Conservation (phyloP, 2,329 filamentous ascomycete species). For the Trichoderma koningii region DNA sequence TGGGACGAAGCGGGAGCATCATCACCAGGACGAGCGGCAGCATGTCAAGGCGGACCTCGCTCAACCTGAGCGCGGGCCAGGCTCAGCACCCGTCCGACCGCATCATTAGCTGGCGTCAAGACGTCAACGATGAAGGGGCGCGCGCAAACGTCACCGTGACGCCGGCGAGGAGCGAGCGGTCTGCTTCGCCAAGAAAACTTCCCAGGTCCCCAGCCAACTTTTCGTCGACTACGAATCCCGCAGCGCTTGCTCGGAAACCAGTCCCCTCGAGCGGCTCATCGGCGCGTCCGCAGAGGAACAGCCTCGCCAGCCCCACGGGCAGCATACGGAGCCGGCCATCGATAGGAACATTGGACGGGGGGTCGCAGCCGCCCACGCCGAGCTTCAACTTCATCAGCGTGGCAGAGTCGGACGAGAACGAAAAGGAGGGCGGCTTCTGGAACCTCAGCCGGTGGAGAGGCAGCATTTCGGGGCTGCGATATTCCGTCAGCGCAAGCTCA, state of each 20-base stretch:
- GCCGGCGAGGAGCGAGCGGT: constrained; percentile 54
- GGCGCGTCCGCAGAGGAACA: constrained; percentile 26
- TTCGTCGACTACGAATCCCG: constrained; percentile 42
- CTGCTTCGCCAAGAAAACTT: constrained; percentile 56
- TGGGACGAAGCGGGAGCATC: constrained; percentile 61
- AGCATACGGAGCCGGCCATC: constrained; percentile 37
- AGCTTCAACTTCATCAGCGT: constrained; percentile 54
- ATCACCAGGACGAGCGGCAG: constrained; percentile 55
- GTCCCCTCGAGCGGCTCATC: constrained; percentile 43
- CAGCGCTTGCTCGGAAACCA: constrained; percentile 50
- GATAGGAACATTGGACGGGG: constrained; percentile 33
- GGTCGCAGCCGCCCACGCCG: constrained; percentile 52
- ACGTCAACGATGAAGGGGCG: constrained; percentile 48
- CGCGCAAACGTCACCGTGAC: constrained; percentile 45
- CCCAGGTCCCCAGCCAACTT: constrained; percentile 42
- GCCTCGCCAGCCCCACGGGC: constrained; percentile 45
- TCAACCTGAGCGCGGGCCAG: constrained; percentile 43
- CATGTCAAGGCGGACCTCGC: constrained; percentile 57
- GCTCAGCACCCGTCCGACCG: constrained; percentile 61
- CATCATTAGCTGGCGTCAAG: constrained; percentile 86
- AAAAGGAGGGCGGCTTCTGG: constrained; percentile 56
- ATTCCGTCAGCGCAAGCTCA: constrained; percentile 34
- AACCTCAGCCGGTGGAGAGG: constrained; percentile 57
- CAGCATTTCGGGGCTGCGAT: constrained; percentile 41
- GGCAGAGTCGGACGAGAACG: constrained; percentile 41